phyloP scores from a whole-genome alignment of 176 grass and related monocot species.

The Urochloa ruziziensis region DNA sequence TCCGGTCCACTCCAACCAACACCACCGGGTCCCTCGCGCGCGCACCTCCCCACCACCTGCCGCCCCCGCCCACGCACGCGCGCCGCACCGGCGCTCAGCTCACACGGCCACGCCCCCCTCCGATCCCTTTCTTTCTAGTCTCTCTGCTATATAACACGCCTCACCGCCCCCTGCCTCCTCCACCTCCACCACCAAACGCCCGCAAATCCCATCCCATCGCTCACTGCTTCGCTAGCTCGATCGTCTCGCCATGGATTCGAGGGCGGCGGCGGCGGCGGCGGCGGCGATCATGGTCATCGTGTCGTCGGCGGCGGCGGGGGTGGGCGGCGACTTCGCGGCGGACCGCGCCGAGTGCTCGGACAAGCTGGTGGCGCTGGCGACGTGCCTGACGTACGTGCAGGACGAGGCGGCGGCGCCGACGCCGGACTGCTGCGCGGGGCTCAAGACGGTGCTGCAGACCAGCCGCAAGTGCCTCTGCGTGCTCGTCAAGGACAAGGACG shows the following conservation, averaged over 20 bases:
- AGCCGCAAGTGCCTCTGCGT: conserved; percentile 87
- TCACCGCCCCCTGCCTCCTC: not conserved
- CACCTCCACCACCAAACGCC: too few relatives aligned
- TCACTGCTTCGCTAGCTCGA: not conserved
- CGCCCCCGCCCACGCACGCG: too few relatives aligned
- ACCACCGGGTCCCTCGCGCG: not conserved
- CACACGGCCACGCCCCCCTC: not conserved
- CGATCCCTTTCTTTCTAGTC: not conserved
- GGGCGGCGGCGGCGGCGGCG: not conserved
- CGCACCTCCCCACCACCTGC: not conserved
- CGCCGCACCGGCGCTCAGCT: not conserved
- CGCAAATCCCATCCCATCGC: too few relatives aligned
- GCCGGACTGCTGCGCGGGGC: conserved; percentile 83
- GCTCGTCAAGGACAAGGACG: conserved; percentile 67
- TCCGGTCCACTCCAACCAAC: not conserved
- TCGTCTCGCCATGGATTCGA: not conserved
- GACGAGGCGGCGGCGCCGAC: conserved; percentile 45
- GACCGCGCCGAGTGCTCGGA: conserved; percentile 64
- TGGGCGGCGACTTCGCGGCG: conserved; percentile 46
- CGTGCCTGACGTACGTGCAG: conserved; percentile 80
- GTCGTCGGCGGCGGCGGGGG: not conserved
- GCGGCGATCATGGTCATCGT: not conserved
- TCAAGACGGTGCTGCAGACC: conserved; percentile 56
- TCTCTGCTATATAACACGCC: not conserved
- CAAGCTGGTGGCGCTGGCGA: conserved; percentile 48